These are phyloP conservation scores for Edaphochlamys debaryana DNA, from an alignment of 139 green algal species.

Conservation along the genomic window DNA sequence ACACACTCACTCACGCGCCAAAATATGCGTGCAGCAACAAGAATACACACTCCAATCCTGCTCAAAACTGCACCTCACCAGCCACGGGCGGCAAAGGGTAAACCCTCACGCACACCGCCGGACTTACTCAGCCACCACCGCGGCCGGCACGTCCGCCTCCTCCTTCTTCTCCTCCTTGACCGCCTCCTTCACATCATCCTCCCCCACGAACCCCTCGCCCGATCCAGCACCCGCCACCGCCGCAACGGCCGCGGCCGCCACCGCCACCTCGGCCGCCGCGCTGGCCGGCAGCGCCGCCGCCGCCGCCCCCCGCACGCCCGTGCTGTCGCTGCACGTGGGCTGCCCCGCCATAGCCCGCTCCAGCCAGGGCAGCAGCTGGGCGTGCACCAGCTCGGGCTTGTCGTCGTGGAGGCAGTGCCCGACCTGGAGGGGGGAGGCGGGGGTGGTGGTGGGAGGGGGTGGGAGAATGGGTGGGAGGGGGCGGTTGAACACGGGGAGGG, in stretches of 20 bases:
- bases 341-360: constrained; percentile 23
- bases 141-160: too few relatives aligned
- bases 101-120: too few relatives aligned
- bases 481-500: not conserved
- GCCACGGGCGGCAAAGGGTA: too few relatives aligned
- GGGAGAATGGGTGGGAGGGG: constrained; percentile 1
- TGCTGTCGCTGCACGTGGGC: not conserved
- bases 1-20: too few relatives aligned
- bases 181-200: constrained; percentile 1
- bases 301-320: too few relatives aligned
- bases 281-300: not conserved
- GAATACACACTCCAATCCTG: too few relatives aligned
- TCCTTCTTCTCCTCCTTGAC: too few relatives aligned
- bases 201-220: not conserved
- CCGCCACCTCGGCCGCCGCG: too few relatives aligned
- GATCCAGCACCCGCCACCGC: not conserved
- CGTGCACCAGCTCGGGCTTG: constrained; percentile 68
- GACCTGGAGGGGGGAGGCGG: constrained; percentile 45
- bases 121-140: too few relatives aligned
- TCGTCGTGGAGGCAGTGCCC: constrained; percentile 88
- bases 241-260: not conserved
- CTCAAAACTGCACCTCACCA: too few relatives aligned
- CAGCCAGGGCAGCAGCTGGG: constrained; percentile 81
- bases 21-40: too few relatives aligned
- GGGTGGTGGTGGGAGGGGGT: too few relatives aligned